Conservation (phyloP, 164 flowering plant species). For the Berberis vulgaris region DNA sequence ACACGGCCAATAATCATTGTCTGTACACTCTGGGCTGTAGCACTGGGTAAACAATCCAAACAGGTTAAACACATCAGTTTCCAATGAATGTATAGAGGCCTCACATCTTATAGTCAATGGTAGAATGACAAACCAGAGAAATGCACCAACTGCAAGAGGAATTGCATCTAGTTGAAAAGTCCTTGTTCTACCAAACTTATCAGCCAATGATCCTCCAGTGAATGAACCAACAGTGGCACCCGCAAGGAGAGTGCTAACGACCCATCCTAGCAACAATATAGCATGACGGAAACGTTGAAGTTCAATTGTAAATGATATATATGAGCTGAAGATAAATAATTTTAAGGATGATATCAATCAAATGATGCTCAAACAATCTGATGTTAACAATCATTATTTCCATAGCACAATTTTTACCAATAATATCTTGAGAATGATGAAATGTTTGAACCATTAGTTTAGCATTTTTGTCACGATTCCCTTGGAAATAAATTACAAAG, state of each 20-base stretch:
- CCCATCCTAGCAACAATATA: constrained; percentile 56
- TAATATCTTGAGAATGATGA: too few relatives aligned
- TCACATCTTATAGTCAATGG: not conserved
- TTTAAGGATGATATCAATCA: too few relatives aligned
- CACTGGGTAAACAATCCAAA: constrained; percentile 39
- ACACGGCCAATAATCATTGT: constrained; percentile 90
- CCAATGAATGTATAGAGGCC: not conserved
- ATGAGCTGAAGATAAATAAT: too few relatives aligned
- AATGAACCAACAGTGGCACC: constrained; percentile 97
- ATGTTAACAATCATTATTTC: too few relatives aligned
- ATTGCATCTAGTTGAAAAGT: constrained; percentile 87
- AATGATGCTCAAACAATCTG: too few relatives aligned
- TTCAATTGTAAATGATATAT: not conserved
- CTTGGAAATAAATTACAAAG: too few relatives aligned
- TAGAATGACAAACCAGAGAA: constrained; percentile 55
- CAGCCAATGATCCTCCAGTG: constrained; percentile 94
- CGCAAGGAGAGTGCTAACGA: constrained; percentile 86
- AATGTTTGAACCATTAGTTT: too few relatives aligned
- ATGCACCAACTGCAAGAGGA: constrained; percentile 84
- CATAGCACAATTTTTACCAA: too few relatives aligned
- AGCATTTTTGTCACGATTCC: too few relatives aligned
- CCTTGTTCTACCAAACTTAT: constrained; percentile 88
- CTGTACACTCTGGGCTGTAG: constrained; percentile 78
- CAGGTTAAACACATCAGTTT: constrained; percentile 4
- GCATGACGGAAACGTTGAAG: not conserved